Percentiles rank a stretch among this genome's conserved stretches.
These are phyloP conservation scores for Trichoderma sp. DNA, from an alignment of 2,329 filamentous ascomycete species.

Conservation along the genomic window DNA sequence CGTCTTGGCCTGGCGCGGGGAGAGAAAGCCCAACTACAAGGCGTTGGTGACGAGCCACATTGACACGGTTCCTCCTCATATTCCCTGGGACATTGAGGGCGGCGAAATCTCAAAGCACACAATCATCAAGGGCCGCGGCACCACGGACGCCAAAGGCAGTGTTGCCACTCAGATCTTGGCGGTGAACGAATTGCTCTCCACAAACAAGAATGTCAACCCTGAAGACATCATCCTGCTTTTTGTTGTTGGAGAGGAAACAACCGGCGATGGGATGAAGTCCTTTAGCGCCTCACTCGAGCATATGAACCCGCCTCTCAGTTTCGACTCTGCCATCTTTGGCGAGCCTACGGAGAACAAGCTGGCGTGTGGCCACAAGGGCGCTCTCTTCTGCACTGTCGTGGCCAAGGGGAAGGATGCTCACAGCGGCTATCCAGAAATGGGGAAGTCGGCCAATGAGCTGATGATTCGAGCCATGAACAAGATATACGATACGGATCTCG, in stretches of 20 bases:
- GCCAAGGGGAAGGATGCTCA: slow-evolving; percentile 78
- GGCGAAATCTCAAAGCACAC: slow-evolving; percentile 45
- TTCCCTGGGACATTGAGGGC: slow-evolving; percentile 62
- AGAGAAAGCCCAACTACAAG: slow-evolving; percentile 48
- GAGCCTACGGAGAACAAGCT: slow-evolving; percentile 90
- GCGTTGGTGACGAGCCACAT: slow-evolving; percentile 78
- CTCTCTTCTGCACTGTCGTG: slow-evolving; percentile 62
- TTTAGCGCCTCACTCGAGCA: slow-evolving; percentile 43
- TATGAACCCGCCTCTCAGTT: slow-evolving; percentile 36
- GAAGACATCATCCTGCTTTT: slow-evolving; percentile 60
- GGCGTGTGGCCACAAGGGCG: slow-evolving; percentile 89
- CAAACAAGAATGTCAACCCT: slow-evolving; percentile 38
- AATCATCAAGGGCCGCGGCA: slow-evolving; percentile 69
- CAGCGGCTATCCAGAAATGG: slow-evolving; percentile 89
- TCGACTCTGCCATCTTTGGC: slow-evolving; percentile 78
- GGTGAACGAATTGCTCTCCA: slow-evolving; percentile 52
- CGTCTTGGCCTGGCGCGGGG: slow-evolving; percentile 65
- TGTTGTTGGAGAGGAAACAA: slow-evolving; percentile 79
- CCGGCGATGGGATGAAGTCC: slow-evolving; percentile 74
- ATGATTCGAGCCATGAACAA: slow-evolving; percentile 70
- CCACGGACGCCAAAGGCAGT: slow-evolving; percentile 68
- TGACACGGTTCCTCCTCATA: slow-evolving; percentile 72
- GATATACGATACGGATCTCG: slow-evolving; percentile 68
- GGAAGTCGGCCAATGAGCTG: slow-evolving; percentile 79
- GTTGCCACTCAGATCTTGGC: slow-evolving; percentile 74